Conservation (phyloP, 2,329 filamentous ascomycete genomes). For the Aspergillus aculeatinus region DNA sequence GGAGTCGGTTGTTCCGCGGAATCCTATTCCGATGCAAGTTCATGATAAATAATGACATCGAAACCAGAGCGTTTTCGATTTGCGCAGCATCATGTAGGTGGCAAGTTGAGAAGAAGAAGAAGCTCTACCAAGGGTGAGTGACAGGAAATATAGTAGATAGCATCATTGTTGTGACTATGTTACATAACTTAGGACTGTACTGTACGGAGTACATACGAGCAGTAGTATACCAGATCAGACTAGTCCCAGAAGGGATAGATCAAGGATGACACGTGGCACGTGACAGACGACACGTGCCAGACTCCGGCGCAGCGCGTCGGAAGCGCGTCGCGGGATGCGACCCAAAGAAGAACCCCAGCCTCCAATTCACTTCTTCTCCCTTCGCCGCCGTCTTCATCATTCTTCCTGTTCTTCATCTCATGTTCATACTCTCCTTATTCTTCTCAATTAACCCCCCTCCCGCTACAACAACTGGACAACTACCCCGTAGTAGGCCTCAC, state of each 20-base stretch:
- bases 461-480: background rate
- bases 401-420: background rate
- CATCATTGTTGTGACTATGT: background rate
- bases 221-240: background rate
- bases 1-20: no score
- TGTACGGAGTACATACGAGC: no score
- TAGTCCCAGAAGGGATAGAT: constrained; percentile 25
- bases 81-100: no score
- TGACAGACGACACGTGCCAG: constrained; percentile 14
- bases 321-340: constrained; percentile 24
- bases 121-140: no score
- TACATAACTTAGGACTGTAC: background rate
- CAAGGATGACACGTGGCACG: background rate
- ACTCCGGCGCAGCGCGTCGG: constrained; percentile 18
- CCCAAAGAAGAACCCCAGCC: constrained; percentile 19
- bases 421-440: constrained; percentile 7
- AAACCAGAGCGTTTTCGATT: no score
- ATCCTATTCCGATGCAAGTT: no score
- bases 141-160: background rate
- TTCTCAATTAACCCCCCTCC: constrained; percentile 9
- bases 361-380: background rate
- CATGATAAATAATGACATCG: no score
- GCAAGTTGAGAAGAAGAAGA: no score
- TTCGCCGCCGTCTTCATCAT: background rate
- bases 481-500: background rate